Base-by-base conservation (phyloP, 1,139 yeast genomes). In the Yamadazyma blattariae region DNA sequence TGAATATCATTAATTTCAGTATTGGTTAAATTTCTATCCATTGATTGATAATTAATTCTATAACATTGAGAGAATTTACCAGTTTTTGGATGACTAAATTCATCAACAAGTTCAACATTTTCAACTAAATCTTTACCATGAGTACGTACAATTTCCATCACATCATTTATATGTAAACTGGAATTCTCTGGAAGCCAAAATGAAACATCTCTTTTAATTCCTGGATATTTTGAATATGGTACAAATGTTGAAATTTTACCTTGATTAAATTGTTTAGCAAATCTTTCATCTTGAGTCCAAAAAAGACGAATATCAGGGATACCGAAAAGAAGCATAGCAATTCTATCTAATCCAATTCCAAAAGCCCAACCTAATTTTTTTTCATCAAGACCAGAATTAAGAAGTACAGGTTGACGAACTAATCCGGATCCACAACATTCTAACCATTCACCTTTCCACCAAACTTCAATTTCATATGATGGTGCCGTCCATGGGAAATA, bases 401-500 rank as follows among this genome's bases (percentile, higher is more conserved):
- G 64, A 32, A 89, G 66, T 1, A 92, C 95, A 33, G 79, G 79
- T 48, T 88, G 86, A 50, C 79, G 80, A 4, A 89, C 96, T 32
- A 92, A 73, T 18, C 99, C 99, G 59, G 96, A 87, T 1, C 99
- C 99, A 54, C 96, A 88, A 58, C 96, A 82, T 63, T 92, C 99
- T 28, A 92, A 70, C 98, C 98, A 94, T 48, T 90, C 96, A 28
- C 95, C 96, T 56, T 90, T 87, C 97, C 97, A 94, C 94, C 95
- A 90, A 5, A 92, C 96, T 60, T 92, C 99, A 47, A 94, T 88
- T 54, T 92, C 97, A 92, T 96, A 92, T 23, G 96, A 87, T 6
- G 99, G 99, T 1, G 95, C 80, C 2, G 99, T 92, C 97, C 97
- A 92, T 4, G 99, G 99, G 66, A 92, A 92, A 52, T 82, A 88